Conservation (phyloP, 108 stramenopile genomes). For the Stephanodiscus minutulus region DNA sequence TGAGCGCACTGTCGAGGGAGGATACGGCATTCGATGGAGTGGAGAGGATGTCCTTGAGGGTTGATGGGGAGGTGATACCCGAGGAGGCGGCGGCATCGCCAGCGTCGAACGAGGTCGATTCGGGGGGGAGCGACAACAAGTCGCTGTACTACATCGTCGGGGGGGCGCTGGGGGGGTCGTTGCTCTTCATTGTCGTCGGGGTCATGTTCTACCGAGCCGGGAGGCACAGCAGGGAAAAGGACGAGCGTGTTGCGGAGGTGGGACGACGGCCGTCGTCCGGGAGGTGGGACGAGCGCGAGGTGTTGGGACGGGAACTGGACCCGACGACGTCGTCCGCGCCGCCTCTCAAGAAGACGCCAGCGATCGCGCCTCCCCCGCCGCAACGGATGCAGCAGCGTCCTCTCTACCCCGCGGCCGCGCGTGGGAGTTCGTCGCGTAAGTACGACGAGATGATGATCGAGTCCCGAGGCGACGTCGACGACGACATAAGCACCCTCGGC, state of each 20-base stretch:
- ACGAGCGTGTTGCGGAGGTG: background rate
- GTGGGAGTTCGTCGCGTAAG: background rate
- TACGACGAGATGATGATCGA: constrained; percentile 44
- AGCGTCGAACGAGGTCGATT: background rate
- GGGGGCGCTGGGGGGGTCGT: constrained; percentile 30
- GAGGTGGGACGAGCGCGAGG: background rate
- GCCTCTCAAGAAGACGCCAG: background rate
- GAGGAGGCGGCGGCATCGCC: background rate
- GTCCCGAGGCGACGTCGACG: constrained; percentile 43
- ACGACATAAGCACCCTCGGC: constrained; percentile 82
- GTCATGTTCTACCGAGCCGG: constrained; percentile 8
- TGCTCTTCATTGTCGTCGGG: constrained; percentile 14
- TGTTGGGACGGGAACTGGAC: too few species aligned
- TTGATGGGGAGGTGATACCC: constrained; percentile 19
- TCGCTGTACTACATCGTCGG: constrained; percentile 23
- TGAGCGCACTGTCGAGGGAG: background rate
- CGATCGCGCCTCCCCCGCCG: too few species aligned
- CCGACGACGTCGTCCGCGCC: background rate
- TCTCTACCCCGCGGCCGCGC: background rate
- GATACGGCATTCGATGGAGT: constrained; percentile 3
- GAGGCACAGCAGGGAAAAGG: background rate
- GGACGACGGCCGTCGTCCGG: too few species aligned
- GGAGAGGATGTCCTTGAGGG: constrained; percentile 7
- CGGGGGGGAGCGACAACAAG: constrained; percentile 9
- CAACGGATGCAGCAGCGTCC: too few species aligned